phyloP scores from a whole-genome alignment of 1,139 yeast genomes.

The Protomyces gravidus region DNA sequence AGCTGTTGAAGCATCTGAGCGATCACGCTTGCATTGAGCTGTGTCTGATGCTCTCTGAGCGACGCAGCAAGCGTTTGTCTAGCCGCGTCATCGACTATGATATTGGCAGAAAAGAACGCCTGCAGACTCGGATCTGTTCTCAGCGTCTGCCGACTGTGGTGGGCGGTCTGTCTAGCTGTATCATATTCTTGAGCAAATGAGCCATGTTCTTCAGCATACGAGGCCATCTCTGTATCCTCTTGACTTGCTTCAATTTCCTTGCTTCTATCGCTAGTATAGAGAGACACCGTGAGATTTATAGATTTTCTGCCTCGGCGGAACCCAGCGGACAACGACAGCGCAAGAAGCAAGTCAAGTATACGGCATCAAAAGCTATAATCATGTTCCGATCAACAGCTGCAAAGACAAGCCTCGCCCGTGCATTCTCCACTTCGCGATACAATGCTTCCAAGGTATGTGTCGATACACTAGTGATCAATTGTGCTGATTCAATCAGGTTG shows the following conservation, averaged over 20 bases:
- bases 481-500: constrained; percentile 36
- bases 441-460: constrained; percentile 21
- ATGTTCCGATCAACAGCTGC: constrained; percentile 20
- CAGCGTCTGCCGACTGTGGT: background rate
- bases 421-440: constrained; percentile 27
- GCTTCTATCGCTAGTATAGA: too few species aligned
- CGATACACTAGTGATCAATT: background rate
- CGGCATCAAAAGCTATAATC: too few species aligned
- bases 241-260: too few species aligned
- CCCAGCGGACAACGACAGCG: too few species aligned
- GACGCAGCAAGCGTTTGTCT: constrained; percentile 13
- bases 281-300: background rate
- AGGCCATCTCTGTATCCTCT: constrained; percentile 7
- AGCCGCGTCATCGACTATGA: background rate
- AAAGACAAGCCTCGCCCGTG: constrained; percentile 21
- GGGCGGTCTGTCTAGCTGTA: background rate
- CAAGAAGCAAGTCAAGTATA: too few species aligned
- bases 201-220: constrained; percentile 27
- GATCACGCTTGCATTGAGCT: background rate
- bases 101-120: constrained; percentile 6
- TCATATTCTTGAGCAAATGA: constrained; percentile 4
- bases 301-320: background rate
- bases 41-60: constrained; percentile 7
- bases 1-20: constrained; percentile 23
- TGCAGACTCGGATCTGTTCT: constrained; percentile 13